Evolutionary conservation across 2,329 filamentous ascomycete species (phyloP), one percentile per base, ranked within the genome.

Genomic region (Colletotrichum liaoningense): DNA sequence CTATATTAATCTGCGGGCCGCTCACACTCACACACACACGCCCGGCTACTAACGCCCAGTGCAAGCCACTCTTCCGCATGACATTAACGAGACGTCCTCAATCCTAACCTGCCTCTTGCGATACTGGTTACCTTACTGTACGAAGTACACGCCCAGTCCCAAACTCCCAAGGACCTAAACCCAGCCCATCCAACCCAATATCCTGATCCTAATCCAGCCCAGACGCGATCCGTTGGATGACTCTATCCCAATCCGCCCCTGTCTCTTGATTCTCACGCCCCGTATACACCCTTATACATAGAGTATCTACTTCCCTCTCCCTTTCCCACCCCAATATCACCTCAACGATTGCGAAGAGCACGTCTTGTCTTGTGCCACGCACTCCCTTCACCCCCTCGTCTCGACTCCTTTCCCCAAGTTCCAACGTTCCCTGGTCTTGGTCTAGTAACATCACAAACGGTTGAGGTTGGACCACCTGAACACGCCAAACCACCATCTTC

Each of bases 401-500:
- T 14, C 55, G 28, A 19, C 46, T 56, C 22, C 46, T 46, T 46
- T 63, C 56, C 63, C 63, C 52, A 60, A 67, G 58, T 30, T 63
- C n/a, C 28, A 62, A 22, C 22, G 63, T 26, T 58, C 57, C 63
- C 49, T 68, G 57, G 74, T 75, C 75, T 74, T 73, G 74, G 75
- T 74, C 75, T 73, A 75, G 74, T 75, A 67, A 71, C 76, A 33
- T 73, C 72, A 74, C 76, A 67, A 70, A 72, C 60, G 67, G 60
- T 73, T 71, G 71, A 73, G 71, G 71, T 70, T 66, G 67, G 71
- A 66, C 67, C 71, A 73, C 71, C 67, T 71, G 67, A 63, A 73
- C 67, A 71, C 66, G 66, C 66, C 70, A 75, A 74, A 74, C 66
- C 72, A 76, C 74, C 78, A 76, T 57, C 77, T 85, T 83, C 84